These are phyloP conservation scores for Fusarium decemcellulare DNA, from an alignment of 2,329 filamentous ascomycete species.

Conservation along the genomic window DNA sequence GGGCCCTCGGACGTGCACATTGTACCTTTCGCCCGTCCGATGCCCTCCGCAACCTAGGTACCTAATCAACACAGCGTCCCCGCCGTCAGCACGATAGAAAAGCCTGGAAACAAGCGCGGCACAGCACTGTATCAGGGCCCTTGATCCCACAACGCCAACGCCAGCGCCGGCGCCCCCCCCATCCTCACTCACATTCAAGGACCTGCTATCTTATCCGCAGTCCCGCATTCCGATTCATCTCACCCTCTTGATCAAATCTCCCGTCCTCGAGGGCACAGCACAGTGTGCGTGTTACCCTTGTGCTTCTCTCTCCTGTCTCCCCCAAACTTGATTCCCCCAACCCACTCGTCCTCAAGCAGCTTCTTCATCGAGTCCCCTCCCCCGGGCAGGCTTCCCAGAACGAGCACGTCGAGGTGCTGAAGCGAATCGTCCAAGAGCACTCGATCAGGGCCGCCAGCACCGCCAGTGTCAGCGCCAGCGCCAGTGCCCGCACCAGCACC, in stretches of 20 bases:
- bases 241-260: slow-evolving; percentile 25
- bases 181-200: slow-evolving; percentile 26
- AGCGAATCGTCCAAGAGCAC: neutral
- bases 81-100: slow-evolving; percentile 15
- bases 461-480: no score
- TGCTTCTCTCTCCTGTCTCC: slow-evolving; percentile 25
- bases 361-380: slow-evolving; percentile 33
- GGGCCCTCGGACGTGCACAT: slow-evolving; percentile 6
- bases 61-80: neutral
- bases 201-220: slow-evolving; percentile 32
- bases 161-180: no score
- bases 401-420: slow-evolving; percentile 7
- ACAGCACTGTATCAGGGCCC: slow-evolving; percentile 7
- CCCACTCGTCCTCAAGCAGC: slow-evolving; percentile 29
- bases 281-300: slow-evolving; percentile 35
- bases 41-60: no score
- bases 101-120: slow-evolving; percentile 3
- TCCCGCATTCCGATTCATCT: slow-evolving; percentile 39
- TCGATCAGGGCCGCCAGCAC: no score
- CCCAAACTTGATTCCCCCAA: slow-evolving; percentile 34
- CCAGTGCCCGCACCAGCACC: slow-evolving; percentile 26
- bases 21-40: neutral
- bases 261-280: slow-evolving; percentile 27
- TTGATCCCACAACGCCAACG: neutral
- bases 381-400: slow-evolving; percentile 31